phyloP scores from a whole-genome alignment of 2,329 filamentous ascomycete species.

The Arachnomyces sp. region DNA sequence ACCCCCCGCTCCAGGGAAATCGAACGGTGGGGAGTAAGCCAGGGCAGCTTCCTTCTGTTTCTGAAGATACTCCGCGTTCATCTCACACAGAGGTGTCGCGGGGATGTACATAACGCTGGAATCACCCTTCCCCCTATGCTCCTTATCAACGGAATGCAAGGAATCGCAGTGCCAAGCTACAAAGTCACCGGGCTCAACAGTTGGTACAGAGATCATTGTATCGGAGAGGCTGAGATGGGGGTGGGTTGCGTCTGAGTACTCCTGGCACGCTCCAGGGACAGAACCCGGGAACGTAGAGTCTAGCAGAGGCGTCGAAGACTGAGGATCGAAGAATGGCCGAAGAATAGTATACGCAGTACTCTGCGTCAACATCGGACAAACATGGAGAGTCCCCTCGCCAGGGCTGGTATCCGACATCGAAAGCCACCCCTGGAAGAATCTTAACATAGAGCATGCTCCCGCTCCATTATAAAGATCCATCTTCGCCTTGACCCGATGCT shows the following conservation, averaged over 20 bases:
- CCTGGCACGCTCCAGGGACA: conserved; percentile 58
- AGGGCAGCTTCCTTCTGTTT: conserved; percentile 65
- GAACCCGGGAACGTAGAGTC: conserved; percentile 58
- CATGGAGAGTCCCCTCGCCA: conserved; percentile 68
- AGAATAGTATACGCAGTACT: conserved; percentile 74
- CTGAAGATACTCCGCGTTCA: conserved; percentile 62
- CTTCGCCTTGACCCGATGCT: conserved; percentile 56
- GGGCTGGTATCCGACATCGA: conserved; percentile 35
- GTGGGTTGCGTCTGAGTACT: conserved; percentile 56
- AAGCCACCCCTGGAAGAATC: conserved; percentile 87
- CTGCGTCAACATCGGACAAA: conserved; percentile 68
- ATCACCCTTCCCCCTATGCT: conserved; percentile 62
- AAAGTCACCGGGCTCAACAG: conserved; percentile 63
- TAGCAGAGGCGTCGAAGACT: conserved; percentile 34
- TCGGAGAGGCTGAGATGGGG: conserved; percentile 59
- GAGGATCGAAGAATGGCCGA: conserved; percentile 68
- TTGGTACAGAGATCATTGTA: conserved; percentile 65
- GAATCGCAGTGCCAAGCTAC: conserved; percentile 72
- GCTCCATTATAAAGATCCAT: conserved; percentile 73
- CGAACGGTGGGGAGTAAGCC: conserved; percentile 57
- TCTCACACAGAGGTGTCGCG: conserved; percentile 67
- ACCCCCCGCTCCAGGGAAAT: conserved; percentile 55
- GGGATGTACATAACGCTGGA: conserved; percentile 86
- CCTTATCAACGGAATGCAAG: conserved; percentile 75
- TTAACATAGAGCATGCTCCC: conserved; percentile 74